Conservation (phyloP, 129 eudicot species). For the Helianthus tuberosus region DNA sequence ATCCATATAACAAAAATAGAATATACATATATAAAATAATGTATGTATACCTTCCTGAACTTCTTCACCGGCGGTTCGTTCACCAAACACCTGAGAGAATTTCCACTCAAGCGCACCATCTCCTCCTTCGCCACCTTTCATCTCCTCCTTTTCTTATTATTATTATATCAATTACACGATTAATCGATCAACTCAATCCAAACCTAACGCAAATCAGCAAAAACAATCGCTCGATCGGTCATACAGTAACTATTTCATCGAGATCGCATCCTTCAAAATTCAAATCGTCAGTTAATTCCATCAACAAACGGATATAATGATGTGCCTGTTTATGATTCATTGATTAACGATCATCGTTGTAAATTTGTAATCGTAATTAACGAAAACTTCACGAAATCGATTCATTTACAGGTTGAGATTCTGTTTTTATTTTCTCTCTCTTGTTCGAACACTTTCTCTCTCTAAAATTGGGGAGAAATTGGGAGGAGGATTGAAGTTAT, state of each 20-base stretch:
- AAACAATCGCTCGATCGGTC: slow-evolving; percentile 35
- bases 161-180: slow-evolving; percentile 3
- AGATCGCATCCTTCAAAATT: slow-evolving; percentile 36
- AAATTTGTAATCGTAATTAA: not conserved
- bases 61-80: slow-evolving; percentile 71
- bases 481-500: slow-evolving; percentile 28
- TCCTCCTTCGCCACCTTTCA: slow-evolving; percentile 67
- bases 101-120: slow-evolving; percentile 77
- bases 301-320: slow-evolving; percentile 23
- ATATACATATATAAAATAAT: not conserved
- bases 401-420: slow-evolving; percentile 22
- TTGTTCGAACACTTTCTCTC: slow-evolving; percentile 23
- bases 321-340: slow-evolving; percentile 39
- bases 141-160: slow-evolving; percentile 27
- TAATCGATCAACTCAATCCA: slow-evolving; percentile 23
- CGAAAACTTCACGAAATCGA: slow-evolving; percentile 13
- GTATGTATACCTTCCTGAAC: slow-evolving; percentile 55
- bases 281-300: slow-evolving; percentile 33
- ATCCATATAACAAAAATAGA: slow-evolving; percentile 25
- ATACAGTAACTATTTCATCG: slow-evolving; percentile 15
- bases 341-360: slow-evolving; percentile 24
- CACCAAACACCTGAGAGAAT: slow-evolving; percentile 86
- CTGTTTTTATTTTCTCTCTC: slow-evolving; percentile 21
- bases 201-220: slow-evolving; percentile 22
- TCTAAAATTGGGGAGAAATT: slow-evolving; percentile 26